Percentiles rank a stretch among this genome's conserved stretches.
Evolutionary conservation across 345 rosid species (phyloP).

Genomic region (Alliaria petiolata): DNA sequence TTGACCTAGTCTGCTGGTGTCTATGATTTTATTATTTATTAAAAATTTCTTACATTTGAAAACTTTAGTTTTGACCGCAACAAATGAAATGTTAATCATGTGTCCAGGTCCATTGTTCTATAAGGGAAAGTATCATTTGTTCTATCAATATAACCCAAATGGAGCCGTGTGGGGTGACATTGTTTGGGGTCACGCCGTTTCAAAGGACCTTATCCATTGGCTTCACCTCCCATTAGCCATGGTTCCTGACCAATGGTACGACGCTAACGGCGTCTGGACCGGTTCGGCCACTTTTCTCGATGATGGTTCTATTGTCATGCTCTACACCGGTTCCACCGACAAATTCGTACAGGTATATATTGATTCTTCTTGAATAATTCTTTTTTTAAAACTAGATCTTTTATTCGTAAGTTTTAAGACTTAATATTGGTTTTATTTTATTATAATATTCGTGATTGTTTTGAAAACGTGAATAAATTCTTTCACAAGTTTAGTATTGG

Average conservation of each 20-base stretch:
- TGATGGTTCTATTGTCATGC: slow-evolving; percentile 67
- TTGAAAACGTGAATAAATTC: too few relatives aligned
- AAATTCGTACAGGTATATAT: slow-evolving; percentile 60
- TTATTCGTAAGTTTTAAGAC: not conserved
- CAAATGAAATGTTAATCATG: not conserved
- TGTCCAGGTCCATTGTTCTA: slow-evolving; percentile 74
- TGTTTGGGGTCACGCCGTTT: slow-evolving; percentile 94
- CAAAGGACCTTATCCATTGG: slow-evolving; percentile 79
- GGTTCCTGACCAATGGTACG: slow-evolving; percentile 88
- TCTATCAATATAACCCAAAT: slow-evolving; percentile 84
- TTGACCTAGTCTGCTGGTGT: too few relatives aligned
- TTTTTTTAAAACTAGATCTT: too few relatives aligned
- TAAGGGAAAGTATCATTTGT: slow-evolving; percentile 91
- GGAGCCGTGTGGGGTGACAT: slow-evolving; percentile 89
- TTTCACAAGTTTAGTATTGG: too few relatives aligned
- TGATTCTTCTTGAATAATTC: too few relatives aligned
- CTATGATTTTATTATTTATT: not conserved
- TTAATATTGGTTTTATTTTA: too few relatives aligned
- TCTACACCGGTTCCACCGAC: slow-evolving; percentile 78
- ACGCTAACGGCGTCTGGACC: slow-evolving; percentile 75
- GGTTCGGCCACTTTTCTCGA: slow-evolving; percentile 88
- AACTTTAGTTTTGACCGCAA: too few relatives aligned
- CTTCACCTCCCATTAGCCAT: slow-evolving; percentile 82
- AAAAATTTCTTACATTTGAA: not conserved
- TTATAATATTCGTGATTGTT: too few relatives aligned